These are phyloP conservation scores for Imleria badia DNA, from an alignment of 768 basidiomycete genomes.

Conservation along the genomic window DNA sequence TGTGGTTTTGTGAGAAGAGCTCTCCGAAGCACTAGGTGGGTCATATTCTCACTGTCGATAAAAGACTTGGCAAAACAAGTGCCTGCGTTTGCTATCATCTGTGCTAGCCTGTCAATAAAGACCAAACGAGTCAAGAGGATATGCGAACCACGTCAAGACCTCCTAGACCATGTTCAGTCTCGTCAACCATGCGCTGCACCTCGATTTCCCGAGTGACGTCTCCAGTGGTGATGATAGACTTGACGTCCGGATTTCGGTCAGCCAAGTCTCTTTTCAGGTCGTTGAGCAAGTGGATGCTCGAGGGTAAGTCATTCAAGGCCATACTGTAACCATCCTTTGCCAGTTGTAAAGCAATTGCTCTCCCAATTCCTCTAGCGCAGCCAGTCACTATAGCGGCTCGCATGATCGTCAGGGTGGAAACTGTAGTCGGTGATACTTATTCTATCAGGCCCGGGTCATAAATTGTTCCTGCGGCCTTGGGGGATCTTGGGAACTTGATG, in stretches of 20 bases:
- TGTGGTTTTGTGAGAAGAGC: neutral
- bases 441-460: neutral
- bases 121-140: neutral
- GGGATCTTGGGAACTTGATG: neutral
- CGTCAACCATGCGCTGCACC: slow-evolving; percentile 1
- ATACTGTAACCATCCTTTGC: neutral
- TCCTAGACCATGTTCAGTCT: neutral
- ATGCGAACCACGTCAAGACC: slow-evolving; percentile 1
- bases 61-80: neutral
- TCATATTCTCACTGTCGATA: neutral
- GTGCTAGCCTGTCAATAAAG: neutral
- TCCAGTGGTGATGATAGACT: neutral
- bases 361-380: slow-evolving; percentile 1
- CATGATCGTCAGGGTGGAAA: neutral
- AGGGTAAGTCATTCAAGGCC: slow-evolving; percentile 1
- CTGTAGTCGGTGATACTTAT: neutral
- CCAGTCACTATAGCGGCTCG: neutral
- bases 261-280: neutral
- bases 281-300: neutral
- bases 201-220: slow-evolving; percentile 1
- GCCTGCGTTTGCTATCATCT: slow-evolving; percentile 1
- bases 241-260: neutral
- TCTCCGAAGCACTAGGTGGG: too few relatives aligned
- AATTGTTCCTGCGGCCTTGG: neutral
- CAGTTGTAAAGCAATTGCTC: neutral